Conservation (phyloP, 2,329 filamentous ascomycete species). For the Aspergillus sp. region DNA sequence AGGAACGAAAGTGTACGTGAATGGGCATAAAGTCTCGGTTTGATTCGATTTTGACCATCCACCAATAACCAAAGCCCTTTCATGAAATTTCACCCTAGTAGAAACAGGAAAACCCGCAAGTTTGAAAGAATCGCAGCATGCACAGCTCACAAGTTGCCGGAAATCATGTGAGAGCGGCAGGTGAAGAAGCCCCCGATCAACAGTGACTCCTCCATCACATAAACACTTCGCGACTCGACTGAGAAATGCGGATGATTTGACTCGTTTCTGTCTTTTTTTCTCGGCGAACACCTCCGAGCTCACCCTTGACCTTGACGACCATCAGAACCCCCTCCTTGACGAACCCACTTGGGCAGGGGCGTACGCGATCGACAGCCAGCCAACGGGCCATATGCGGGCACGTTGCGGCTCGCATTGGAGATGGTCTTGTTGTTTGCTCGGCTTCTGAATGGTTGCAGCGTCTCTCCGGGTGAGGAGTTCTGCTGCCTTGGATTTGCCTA, state of each 20-base stretch:
- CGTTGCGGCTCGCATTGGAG: constrained; percentile 14
- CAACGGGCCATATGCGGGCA: constrained; percentile 15
- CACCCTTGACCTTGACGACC: not conserved
- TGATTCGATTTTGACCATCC: not conserved
- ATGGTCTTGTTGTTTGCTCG: constrained; percentile 9
- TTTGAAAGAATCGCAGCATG: not conserved
- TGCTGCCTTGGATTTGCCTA: constrained; percentile 3
- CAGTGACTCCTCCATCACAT: not conserved
- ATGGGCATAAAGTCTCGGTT: not conserved
- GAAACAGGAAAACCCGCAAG: not conserved
- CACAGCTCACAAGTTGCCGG: not conserved
- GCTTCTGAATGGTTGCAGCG: not conserved
- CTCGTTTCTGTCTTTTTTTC: not conserved
- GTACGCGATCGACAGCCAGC: constrained; percentile 11
- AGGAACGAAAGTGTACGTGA: not conserved
- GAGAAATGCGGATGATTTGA: not conserved
- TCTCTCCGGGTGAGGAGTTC: not conserved
- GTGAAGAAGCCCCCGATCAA: not conserved
- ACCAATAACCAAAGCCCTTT: not conserved
- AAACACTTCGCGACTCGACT: not conserved
- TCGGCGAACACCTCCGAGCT: not conserved
- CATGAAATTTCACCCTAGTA: not conserved
- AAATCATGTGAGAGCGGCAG: constrained; percentile 6
- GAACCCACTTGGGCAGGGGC: constrained; percentile 8
- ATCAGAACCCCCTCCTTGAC: not conserved